Evolutionary conservation across 2,329 filamentous ascomycete genomes (phyloP).

Genomic region (Fusarium proliferatum): DNA sequence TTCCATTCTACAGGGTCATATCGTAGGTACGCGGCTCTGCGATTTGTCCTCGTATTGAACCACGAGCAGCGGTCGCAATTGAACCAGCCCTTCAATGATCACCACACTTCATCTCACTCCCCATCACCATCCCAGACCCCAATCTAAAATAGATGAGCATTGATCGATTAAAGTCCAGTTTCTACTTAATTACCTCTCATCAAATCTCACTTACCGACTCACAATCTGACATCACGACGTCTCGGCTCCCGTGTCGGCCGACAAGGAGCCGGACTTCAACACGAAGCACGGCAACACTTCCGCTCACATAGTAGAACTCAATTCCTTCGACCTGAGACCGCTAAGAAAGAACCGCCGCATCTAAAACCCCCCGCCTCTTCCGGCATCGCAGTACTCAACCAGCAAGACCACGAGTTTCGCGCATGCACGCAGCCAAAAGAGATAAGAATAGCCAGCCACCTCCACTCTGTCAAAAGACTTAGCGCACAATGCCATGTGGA

Average conservation of each 20-base stretch:
- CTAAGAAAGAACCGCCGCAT: background rate
- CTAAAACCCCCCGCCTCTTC: background rate
- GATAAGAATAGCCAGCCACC: background rate
- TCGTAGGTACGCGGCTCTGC: background rate
- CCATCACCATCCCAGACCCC: too few relatives aligned
- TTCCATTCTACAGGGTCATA: too few relatives aligned
- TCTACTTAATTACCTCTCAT: rapidly evolving
- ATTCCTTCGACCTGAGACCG: background rate
- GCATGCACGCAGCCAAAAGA: background rate
- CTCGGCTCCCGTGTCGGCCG: background rate
- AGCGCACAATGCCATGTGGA: background rate
- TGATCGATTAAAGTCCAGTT: rapidly evolving
- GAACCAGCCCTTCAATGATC: background rate
- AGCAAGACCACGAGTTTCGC: background rate
- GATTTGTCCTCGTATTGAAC: background rate
- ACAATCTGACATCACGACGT: background rate
- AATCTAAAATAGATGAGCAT: background rate
- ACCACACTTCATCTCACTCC: background rate
- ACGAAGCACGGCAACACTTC: background rate
- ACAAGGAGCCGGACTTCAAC: background rate
- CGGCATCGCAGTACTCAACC: background rate
- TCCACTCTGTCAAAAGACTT: background rate
- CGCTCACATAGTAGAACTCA: background rate
- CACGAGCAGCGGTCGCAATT: background rate
- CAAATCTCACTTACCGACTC: background rate